Percentiles rank a stretch among this genome's conserved stretches.
phyloP scores from a whole-genome alignment of 1,139 yeast genomes.

The Taphrina flavorubra region DNA sequence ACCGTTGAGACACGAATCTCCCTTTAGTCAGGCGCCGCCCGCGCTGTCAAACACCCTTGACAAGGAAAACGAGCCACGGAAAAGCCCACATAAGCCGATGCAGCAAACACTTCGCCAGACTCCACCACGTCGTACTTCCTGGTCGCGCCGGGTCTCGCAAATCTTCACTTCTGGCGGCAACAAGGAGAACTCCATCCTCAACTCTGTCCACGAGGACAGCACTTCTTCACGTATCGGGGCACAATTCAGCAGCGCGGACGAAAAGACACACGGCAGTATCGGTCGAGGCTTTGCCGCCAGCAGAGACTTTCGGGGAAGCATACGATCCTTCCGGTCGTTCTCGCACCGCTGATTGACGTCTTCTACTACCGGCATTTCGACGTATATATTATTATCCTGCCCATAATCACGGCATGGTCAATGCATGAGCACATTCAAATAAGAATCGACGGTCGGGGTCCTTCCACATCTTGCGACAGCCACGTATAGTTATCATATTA shows the following conservation, averaged over 20 bases:
- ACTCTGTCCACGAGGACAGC: slow-evolving; percentile 16
- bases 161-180: slow-evolving; percentile 28
- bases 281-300: slow-evolving; percentile 7
- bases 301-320: slow-evolving; percentile 9
- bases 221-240: neutral
- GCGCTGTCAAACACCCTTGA: slow-evolving; percentile 8
- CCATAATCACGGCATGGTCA: neutral
- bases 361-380: neutral
- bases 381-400: neutral
- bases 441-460: too few species aligned
- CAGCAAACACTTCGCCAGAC: slow-evolving; percentile 16
- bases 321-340: slow-evolving; percentile 18
- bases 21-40: slow-evolving; percentile 4
- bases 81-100: slow-evolving; percentile 21
- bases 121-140: slow-evolving; percentile 28
- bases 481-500: too few species aligned
- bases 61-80: slow-evolving; percentile 9
- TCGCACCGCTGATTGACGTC: slow-evolving; percentile 20
- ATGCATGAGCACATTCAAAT: too few species aligned
- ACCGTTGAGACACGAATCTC: slow-evolving; percentile 21
- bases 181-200: slow-evolving; percentile 31
- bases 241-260: slow-evolving; percentile 2
- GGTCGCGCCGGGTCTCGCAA: slow-evolving; percentile 30
- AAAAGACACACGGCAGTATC: neutral
- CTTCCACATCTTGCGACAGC: too few species aligned